Base-by-base conservation (phyloP, 306 rosid species). In the Styphnolobium japonicum region DNA sequence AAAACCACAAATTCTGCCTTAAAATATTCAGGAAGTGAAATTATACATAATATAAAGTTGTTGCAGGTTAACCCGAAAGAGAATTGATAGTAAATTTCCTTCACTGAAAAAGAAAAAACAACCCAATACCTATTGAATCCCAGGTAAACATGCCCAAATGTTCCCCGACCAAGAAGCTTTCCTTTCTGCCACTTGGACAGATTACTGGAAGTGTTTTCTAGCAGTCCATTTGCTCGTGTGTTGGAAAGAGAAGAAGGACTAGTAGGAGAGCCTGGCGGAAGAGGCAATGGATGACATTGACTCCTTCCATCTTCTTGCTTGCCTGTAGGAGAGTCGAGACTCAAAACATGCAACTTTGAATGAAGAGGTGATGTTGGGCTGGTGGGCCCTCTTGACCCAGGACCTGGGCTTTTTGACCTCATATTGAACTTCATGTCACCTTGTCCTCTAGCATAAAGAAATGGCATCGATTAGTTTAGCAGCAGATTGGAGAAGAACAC, bases 301-400 rank as follows among this genome's bases (percentile, higher is more conserved):
- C 82, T 84, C 80, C 80, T 88, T 12, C 85, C 91, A 45, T 90
- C 92, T 7, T 89, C 93, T 78, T 71, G 86, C 85, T 79, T 89
- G 34, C 87, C 88, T 0, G 86, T 73, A n/a, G 88, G 86, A 45
- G 94, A 90, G 43, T 90, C 94, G 48, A 84, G 64, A 83, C 83
- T 78, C 76, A 64, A 46, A 72, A 76, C 77, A 52, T 62, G 42
- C 55, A 87, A 76, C 84, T 81, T 85, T 3, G 88, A 70, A 61
- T 88, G 88, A 61, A 90, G 92, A 75, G 94, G 89, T 23, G 92
- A 88, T 10, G 94, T 88, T 9, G 94, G 94, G 78, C 92, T 88
- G 39, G 92, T 85, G 34, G 92, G 92, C 5, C 92, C 92, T 82
- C 88, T 80, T 16, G 89, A 86, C 49, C 86, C 85, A 21, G 91